These are phyloP conservation scores for Plantago elongata DNA, from an alignment of 257 asterid genomes.

Conservation along the genomic window DNA sequence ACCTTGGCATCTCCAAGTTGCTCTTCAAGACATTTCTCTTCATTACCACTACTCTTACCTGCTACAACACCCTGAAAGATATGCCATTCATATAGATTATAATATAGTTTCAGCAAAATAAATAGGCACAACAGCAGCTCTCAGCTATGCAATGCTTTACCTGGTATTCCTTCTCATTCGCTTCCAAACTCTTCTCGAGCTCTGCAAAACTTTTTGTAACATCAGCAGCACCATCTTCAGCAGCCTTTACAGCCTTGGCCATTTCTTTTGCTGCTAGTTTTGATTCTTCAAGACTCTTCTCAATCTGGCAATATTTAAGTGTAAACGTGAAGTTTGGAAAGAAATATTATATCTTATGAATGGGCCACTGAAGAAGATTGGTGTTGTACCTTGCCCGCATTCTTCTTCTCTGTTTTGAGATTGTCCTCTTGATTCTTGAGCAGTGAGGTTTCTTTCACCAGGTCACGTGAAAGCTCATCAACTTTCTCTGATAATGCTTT, in stretches of 20 bases:
- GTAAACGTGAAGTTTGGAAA: conserved; percentile 17
- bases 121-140: not conserved
- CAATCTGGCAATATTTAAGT: conserved; percentile 40
- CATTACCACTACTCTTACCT: conserved; percentile 91
- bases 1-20: conserved; percentile 91
- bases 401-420: conserved; percentile 62
- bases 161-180: conserved; percentile 86
- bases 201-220: conserved; percentile 53
- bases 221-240: conserved; percentile 87
- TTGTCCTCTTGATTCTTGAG: conserved; percentile 68
- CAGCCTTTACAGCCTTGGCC: conserved; percentile 55
- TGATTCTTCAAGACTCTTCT: conserved; percentile 66
- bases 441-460: conserved; percentile 73
- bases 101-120: conserved; percentile 7
- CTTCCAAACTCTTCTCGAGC: conserved; percentile 80
- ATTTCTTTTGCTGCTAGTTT: conserved; percentile 72
- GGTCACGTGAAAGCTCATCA: conserved; percentile 69
- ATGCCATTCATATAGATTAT: not conserved
- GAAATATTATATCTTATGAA: conserved; percentile 3
- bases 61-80: conserved; percentile 79
- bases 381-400: conserved; percentile 54
- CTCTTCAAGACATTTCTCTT: conserved; percentile 98
- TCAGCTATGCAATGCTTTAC: conserved; percentile 28
- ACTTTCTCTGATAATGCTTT: conserved; percentile 69
- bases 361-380: not conserved